These are phyloP conservation scores for Pichia norvegensis DNA, from an alignment of 1,139 yeast species.

Conservation along the genomic window DNA sequence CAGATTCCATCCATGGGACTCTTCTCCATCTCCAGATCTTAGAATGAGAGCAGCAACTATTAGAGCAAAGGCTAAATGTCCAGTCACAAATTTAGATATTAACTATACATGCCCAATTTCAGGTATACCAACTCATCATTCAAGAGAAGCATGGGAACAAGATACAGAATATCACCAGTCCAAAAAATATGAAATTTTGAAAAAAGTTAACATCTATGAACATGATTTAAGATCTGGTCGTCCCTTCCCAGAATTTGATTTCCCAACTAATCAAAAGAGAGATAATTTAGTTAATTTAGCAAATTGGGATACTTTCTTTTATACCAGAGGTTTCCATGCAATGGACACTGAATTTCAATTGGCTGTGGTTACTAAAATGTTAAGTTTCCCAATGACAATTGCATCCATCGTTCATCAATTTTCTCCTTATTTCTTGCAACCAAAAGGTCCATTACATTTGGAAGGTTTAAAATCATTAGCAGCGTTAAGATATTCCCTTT, in stretches of 20 bases:
- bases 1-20: conserved; percentile 80
- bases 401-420: conserved; percentile 76
- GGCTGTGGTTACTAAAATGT: conserved; percentile 91
- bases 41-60: conserved; percentile 89
- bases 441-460: conserved; percentile 79
- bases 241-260: conserved; percentile 88
- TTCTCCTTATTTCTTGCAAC: conserved; percentile 75
- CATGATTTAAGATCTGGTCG: conserved; percentile 93
- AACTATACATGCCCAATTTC: conserved; percentile 85
- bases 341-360: conserved; percentile 96
- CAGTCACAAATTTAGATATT: conserved; percentile 76
- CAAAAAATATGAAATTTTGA: conserved; percentile 63
- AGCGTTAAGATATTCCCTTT: conserved; percentile 82
- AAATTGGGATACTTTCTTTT: conserved; percentile 89
- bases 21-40: conserved; percentile 80
- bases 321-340: conserved; percentile 86
- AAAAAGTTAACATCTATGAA: conserved; percentile 84
- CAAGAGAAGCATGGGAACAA: conserved; percentile 78
- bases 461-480: conserved; percentile 92
- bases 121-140: conserved; percentile 95
- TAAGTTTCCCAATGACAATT: conserved; percentile 87
- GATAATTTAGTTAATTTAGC: conserved; percentile 74
- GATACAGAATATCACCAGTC: conserved; percentile 67
- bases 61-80: conserved; percentile 82
- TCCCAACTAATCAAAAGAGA: conserved; percentile 72